phyloP scores from a whole-genome alignment of 2,329 filamentous ascomycete genomes.

The Colletotrichum cordylinicola region DNA sequence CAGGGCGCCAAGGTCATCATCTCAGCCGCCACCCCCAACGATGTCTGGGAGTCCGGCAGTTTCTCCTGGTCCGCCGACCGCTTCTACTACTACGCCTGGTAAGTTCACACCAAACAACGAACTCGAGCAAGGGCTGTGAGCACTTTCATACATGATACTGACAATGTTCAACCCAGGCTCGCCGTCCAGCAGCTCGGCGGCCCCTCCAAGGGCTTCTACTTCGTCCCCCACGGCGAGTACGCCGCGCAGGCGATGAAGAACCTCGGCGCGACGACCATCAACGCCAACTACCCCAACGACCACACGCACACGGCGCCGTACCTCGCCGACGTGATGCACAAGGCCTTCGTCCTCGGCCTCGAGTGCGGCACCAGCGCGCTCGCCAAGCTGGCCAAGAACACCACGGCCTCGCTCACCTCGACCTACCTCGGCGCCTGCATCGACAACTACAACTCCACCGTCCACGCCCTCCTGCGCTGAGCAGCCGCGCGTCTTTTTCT shows the following conservation, averaged over 20 bases:
- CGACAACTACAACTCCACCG: conserved; percentile 20
- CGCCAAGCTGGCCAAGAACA: conserved; percentile 33
- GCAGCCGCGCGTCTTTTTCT: background rate
- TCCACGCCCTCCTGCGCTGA: conserved; percentile 18
- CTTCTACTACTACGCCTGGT: conserved; percentile 62
- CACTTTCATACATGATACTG: background rate
- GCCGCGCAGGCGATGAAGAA: conserved; percentile 57
- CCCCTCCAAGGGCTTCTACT: conserved; percentile 49
- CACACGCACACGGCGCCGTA: conserved; percentile 66
- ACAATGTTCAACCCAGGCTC: conserved; percentile 22
- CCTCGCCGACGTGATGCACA: conserved; percentile 61
- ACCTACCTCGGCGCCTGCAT: conserved; percentile 35
- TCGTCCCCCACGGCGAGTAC: conserved; percentile 67
- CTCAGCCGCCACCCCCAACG: conserved; percentile 60
- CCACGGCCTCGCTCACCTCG: conserved; percentile 34
- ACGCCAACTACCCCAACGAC: conserved; percentile 61
- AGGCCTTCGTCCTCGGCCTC: conserved; percentile 62
- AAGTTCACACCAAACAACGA: conserved; percentile 32
- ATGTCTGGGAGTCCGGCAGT: conserved; percentile 63
- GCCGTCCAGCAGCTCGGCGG: conserved; percentile 42
- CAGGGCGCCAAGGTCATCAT: conserved; percentile 66
- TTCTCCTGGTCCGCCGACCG: conserved; percentile 53
- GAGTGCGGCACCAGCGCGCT: conserved; percentile 53
- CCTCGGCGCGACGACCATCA: conserved; percentile 54
- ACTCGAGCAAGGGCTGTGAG: no score